A percentile compares a stretch with the other conserved stretches of the same genome.
Evolutionary conservation across 2,329 filamentous ascomycete species (phyloP).

Genomic region (Ceratocystis cubensis): DNA sequence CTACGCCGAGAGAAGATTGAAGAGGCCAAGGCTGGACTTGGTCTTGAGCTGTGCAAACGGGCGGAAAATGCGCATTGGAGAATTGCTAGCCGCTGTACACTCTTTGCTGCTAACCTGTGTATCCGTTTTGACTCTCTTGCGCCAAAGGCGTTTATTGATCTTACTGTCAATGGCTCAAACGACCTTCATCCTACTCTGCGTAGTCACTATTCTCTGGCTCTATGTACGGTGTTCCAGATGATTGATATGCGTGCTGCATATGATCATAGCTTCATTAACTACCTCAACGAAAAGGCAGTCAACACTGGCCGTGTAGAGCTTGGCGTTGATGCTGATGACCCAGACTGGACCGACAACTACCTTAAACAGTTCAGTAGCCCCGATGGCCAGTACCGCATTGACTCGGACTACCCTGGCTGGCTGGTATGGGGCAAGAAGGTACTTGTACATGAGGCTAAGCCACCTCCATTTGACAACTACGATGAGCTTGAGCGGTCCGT

Average conservation of each 20-base stretch:
- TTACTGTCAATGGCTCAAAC: conserved; percentile 71
- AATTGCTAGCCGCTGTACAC: conserved; percentile 76
- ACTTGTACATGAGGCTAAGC: conserved; percentile 62
- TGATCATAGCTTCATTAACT: conserved; percentile 76
- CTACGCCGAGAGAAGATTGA: conserved; percentile 68
- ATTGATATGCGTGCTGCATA: conserved; percentile 80
- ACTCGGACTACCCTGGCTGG: conserved; percentile 89
- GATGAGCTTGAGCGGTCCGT: conserved; percentile 66
- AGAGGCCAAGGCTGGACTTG: conserved; percentile 65
- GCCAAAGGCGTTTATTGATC: conserved; percentile 65
- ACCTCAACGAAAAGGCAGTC: conserved; percentile 35
- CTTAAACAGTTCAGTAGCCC: conserved; percentile 65
- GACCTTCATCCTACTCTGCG: conserved; percentile 82
- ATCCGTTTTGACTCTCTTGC: conserved; percentile 85
- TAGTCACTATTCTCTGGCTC: conserved; percentile 65
- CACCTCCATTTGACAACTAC: conserved; percentile 55
- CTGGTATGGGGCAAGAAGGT: conserved; percentile 87
- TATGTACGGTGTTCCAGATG: conserved; percentile 65
- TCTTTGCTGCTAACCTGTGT: conserved; percentile 81
- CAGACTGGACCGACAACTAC: conserved; percentile 66
- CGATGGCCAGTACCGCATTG: conserved; percentile 70
- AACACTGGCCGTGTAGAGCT: conserved; percentile 71
- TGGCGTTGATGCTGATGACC: conserved; percentile 58
- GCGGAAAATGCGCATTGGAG: conserved; percentile 87
- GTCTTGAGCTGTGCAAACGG: conserved; percentile 65